Evolutionary conservation across 78 protist species (phyloP).

Genomic region (Dictyostelium firmibasis): DNA sequence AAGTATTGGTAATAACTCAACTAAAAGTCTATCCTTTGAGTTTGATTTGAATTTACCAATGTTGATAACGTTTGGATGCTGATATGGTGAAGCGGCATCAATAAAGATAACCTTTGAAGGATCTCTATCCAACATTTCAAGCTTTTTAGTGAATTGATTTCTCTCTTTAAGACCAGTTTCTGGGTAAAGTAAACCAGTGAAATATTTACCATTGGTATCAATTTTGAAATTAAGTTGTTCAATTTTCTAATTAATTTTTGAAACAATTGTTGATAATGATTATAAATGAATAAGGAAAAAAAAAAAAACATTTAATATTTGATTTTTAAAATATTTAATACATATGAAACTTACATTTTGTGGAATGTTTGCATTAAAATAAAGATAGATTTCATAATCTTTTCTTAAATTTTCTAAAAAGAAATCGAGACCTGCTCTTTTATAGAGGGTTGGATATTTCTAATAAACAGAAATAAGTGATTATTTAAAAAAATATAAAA

Average conservation of each 20-base stretch:
- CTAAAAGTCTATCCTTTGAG: conserved; percentile 34
- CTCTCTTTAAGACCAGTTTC: conserved; percentile 51
- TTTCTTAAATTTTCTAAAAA: conserved; percentile 16
- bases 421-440: conserved; percentile 75
- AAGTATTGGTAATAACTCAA: conserved; percentile 45
- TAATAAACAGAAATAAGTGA: background rate
- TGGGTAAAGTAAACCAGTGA: background rate
- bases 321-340: too few species aligned
- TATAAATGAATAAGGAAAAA: too few species aligned
- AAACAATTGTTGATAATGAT: background rate
- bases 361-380: background rate
- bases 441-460: conserved; percentile 48
- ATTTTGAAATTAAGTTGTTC: conserved; percentile 33
- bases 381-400: conserved; percentile 56
- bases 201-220: conserved; percentile 12
- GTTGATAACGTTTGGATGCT: conserved; percentile 61
- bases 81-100: conserved; percentile 21
- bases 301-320: background rate
- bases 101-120: conserved; percentile 45
- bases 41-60: conserved; percentile 49
- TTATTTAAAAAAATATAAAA: background rate
- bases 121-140: conserved; percentile 49
- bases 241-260: conserved; percentile 1
- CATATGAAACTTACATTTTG: background rate
- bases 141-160: conserved; percentile 10